Conservation (phyloP, 768 basidiomycete species). For the Leccinellum albellum region DNA sequence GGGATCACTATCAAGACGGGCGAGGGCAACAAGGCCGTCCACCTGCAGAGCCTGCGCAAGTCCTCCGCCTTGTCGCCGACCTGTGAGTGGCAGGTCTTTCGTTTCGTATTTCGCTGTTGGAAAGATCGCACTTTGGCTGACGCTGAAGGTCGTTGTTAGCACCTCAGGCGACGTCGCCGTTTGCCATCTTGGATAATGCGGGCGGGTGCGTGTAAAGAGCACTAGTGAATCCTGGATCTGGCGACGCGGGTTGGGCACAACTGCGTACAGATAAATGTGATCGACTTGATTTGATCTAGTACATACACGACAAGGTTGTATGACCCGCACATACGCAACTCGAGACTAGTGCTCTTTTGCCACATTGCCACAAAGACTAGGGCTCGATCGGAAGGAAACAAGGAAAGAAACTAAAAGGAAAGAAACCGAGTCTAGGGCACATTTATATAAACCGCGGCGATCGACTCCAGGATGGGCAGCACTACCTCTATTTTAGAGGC, state of each 20-base stretch:
- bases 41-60: conserved; percentile 16
- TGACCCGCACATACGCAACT: background rate
- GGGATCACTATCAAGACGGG: conserved; percentile 21
- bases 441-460: background rate
- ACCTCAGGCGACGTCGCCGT: conserved; percentile 24
- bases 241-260: background rate
- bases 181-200: conserved; percentile 23
- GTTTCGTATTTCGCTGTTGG: background rate
- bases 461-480: conserved; percentile 22
- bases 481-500: conserved; percentile 24
- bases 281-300: background rate
- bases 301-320: background rate
- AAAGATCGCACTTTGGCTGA: background rate
- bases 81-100: conserved; percentile 8
- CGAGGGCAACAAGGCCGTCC: conserved; percentile 14
- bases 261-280: background rate
- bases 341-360: background rate
- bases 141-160: conserved; percentile 7
- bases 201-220: conserved; percentile 12
- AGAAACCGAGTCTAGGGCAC: background rate
- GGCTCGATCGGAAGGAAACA: background rate
- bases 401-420: background rate
- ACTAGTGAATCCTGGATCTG: background rate
- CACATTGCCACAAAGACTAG: background rate
- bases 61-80: conserved; percentile 21